Evolutionary conservation across 2,329 filamentous ascomycete species (phyloP).

Genomic region (Hymenoscyphus scutula): DNA sequence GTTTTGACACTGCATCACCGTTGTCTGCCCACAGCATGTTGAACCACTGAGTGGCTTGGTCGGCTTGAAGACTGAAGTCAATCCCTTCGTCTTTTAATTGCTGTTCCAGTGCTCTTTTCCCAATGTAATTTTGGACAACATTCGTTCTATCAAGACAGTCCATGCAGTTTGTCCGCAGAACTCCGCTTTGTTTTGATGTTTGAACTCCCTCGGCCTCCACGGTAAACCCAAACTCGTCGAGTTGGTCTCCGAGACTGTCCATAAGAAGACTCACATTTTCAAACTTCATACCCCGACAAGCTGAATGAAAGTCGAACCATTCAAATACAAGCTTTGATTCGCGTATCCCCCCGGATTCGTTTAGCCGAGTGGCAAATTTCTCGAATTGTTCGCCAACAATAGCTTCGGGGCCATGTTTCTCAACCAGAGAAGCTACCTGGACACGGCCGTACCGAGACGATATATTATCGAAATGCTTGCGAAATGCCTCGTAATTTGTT

Average conservation of each 20-base stretch:
- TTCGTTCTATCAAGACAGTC: constrained; percentile 96
- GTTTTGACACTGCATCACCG: constrained; percentile 90
- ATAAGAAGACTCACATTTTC: constrained; percentile 87
- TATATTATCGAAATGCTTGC: constrained; percentile 73
- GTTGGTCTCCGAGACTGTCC: constrained; percentile 62
- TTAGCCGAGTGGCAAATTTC: constrained; percentile 62
- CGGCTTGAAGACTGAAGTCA: constrained; percentile 69
- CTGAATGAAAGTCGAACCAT: constrained; percentile 96
- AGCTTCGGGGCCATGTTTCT: constrained; percentile 80
- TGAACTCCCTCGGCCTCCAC: constrained; percentile 49
- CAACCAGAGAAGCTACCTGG: constrained; percentile 80
- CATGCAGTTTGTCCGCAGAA: constrained; percentile 97
- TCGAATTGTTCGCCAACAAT: constrained; percentile 78
- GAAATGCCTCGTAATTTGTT: constrained; percentile 75
- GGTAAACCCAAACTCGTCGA: constrained; percentile 72
- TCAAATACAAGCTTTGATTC: constrained; percentile 64
- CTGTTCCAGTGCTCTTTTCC: constrained; percentile 73
- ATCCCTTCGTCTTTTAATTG: constrained; percentile 77
- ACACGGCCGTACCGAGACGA: constrained; percentile 69
- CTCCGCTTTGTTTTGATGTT: constrained; percentile 60
- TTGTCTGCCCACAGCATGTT: constrained; percentile 98
- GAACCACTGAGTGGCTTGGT: constrained; percentile 87
- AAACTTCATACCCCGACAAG: constrained; percentile 95
- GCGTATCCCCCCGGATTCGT: constrained; percentile 56
- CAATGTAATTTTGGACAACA: constrained; percentile 90